phyloP scores from a whole-genome alignment of 352 stramenopile genomes.

The Phytopythium boreale region DNA sequence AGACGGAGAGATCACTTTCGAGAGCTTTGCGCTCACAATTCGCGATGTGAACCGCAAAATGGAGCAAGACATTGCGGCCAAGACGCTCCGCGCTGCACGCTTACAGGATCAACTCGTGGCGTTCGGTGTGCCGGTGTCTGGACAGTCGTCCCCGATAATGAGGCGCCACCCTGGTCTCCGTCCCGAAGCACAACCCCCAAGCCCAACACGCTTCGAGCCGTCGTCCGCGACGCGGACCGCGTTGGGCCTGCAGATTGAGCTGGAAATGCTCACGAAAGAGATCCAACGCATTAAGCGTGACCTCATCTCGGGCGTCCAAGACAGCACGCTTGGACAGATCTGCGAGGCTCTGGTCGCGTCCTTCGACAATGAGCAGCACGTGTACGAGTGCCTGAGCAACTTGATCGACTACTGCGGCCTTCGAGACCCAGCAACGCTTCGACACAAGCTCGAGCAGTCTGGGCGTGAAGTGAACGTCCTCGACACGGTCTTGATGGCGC shows the following conservation, averaged over 20 bases:
- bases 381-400: slow-evolving; percentile 64
- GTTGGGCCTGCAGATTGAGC: slow-evolving; percentile 32
- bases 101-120: slow-evolving; percentile 36
- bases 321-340: slow-evolving; percentile 44
- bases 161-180: slow-evolving; percentile 4
- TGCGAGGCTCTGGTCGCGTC: slow-evolving; percentile 62
- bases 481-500: slow-evolving; percentile 46
- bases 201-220: background rate
- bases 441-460: slow-evolving; percentile 51
- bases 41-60: slow-evolving; percentile 59
- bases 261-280: slow-evolving; percentile 51
- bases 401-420: slow-evolving; percentile 55
- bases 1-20: slow-evolving; percentile 66
- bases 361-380: slow-evolving; percentile 70
- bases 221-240: slow-evolving; percentile 3
- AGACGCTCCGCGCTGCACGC: slow-evolving; percentile 44
- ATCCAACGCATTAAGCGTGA: slow-evolving; percentile 45
- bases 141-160: background rate
- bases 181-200: background rate
- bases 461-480: slow-evolving; percentile 60
- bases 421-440: slow-evolving; percentile 36
- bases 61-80: slow-evolving; percentile 57
- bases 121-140: background rate
- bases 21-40: slow-evolving; percentile 55
- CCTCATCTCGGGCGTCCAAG: slow-evolving; percentile 41